Conservation (phyloP, 2,329 filamentous ascomycete species). For the Macrophomina tecta region DNA sequence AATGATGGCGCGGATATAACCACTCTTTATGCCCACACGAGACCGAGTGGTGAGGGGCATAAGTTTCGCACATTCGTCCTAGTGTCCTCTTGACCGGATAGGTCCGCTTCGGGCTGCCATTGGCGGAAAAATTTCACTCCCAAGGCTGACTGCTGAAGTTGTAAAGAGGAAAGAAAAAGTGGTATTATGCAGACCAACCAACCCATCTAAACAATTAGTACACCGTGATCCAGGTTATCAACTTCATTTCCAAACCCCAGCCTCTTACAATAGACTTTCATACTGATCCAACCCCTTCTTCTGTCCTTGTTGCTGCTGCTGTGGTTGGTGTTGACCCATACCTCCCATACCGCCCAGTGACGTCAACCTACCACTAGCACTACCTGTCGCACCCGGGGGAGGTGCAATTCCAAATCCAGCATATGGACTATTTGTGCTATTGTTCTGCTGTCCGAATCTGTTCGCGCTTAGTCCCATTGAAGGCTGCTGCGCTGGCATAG, state of each 20-base stretch:
- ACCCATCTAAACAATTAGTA: background rate
- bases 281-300: conserved; percentile 70
- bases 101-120: too few species aligned
- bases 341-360: conserved; percentile 32
- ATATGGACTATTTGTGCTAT: conserved; percentile 35
- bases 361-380: conserved; percentile 10
- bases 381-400: conserved; percentile 35
- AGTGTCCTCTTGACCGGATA: too few species aligned
- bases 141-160: background rate
- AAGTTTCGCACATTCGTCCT: too few species aligned
- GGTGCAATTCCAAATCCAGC: conserved; percentile 47
- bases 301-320: conserved; percentile 35
- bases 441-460: background rate
- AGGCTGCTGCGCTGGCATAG: background rate
- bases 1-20: too few species aligned
- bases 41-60: too few species aligned
- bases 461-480: background rate
- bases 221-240: too few species aligned
- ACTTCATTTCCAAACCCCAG: background rate
- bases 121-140: too few species aligned
- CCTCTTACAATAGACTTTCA: conserved; percentile 64
- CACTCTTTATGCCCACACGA: too few species aligned
- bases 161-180: background rate
- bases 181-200: conserved; percentile 13
- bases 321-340: conserved; percentile 22